These are phyloP conservation scores for Thozetella sp. DNA, from an alignment of 495 filamentous ascomycete genomes.

Conservation along the genomic window DNA sequence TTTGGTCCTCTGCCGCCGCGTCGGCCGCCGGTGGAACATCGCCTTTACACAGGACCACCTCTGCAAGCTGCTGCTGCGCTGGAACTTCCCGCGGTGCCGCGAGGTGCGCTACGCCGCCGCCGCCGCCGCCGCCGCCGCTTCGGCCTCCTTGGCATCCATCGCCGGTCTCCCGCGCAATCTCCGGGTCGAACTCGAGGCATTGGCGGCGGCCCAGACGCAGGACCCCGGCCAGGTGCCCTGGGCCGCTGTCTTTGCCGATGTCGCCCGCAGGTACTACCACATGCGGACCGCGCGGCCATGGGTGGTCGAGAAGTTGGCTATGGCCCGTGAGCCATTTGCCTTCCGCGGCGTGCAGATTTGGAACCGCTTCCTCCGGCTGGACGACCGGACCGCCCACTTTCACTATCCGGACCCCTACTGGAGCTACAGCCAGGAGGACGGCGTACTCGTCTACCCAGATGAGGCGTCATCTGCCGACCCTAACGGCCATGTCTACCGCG, in stretches of 20 bases:
- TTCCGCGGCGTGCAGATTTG: conserved; percentile 51
- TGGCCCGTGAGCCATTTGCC: conserved; percentile 40
- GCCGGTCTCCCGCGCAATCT: conserved; percentile 8
- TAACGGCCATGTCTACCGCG: conserved; percentile 41
- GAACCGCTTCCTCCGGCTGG: conserved; percentile 55
- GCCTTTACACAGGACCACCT: conserved; percentile 52
- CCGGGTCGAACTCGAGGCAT: conserved; percentile 7
- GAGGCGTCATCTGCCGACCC: conserved; percentile 12
- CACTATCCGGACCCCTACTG: conserved; percentile 59
- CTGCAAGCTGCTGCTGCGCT: conserved; percentile 47
- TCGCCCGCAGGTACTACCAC: conserved; percentile 59
- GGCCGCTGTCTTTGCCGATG: conserved; percentile 48
- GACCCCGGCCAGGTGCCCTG: conserved; percentile 18
- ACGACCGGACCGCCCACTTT: conserved; percentile 37
- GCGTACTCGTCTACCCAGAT: conserved; percentile 59
- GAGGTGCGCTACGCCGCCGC: conserved; percentile 46
- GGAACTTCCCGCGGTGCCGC: conserved; percentile 54
- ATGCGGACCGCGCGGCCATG: conserved; percentile 51
- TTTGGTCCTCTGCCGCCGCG: conserved; percentile 55
- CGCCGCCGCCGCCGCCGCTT: conserved; percentile 15
- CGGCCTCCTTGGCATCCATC: conserved; percentile 4
- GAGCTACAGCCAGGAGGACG: conserved; percentile 58
- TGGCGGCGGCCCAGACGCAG: background rate
- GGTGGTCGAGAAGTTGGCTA: conserved; percentile 46
- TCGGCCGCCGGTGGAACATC: conserved; percentile 54